Evolutionary conservation across 1,284 basidiomycete species (phyloP).

Genomic region (Mycosarcoma mackinlayi): DNA sequence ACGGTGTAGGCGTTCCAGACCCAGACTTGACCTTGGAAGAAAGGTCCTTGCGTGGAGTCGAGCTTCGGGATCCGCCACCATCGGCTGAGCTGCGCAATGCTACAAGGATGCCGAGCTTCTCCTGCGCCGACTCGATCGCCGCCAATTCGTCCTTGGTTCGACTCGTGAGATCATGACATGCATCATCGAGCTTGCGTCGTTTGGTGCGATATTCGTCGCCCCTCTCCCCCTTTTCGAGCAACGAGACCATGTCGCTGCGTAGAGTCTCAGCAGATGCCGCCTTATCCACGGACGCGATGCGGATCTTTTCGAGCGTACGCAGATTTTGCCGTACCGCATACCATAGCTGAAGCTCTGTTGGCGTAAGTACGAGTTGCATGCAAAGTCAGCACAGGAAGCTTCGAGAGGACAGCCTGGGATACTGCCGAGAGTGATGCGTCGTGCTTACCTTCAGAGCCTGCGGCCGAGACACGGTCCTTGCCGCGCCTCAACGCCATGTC

Average conservation of each 20-base stretch:
- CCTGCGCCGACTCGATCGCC: conserved; percentile 56
- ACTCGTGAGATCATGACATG: conserved; percentile 41
- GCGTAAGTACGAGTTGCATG: background rate
- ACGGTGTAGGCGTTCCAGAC: conserved; percentile 31
- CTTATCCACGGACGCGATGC: conserved; percentile 45
- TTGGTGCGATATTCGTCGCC: conserved; percentile 53
- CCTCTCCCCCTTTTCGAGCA: conserved; percentile 39
- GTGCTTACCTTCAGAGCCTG: conserved; percentile 44
- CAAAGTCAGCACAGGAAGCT: background rate
- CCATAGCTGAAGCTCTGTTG: conserved; percentile 63
- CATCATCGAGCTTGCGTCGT: conserved; percentile 41
- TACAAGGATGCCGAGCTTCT: conserved; percentile 56
- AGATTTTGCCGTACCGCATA: conserved; percentile 58
- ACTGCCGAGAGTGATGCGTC: background rate
- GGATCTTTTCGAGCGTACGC: conserved; percentile 56
- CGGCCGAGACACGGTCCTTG: conserved; percentile 45
- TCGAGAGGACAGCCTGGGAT: too few species aligned
- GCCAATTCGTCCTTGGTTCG: conserved; percentile 52
- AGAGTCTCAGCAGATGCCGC: conserved; percentile 25
- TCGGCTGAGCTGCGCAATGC: conserved; percentile 52
- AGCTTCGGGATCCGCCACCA: conserved; percentile 20
- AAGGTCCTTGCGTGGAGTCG: conserved; percentile 42
- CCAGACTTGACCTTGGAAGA: conserved; percentile 25
- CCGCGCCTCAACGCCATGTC: conserved; percentile 41
- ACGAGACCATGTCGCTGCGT: conserved; percentile 30